phyloP scores from a whole-genome alignment of 805 yeast species.

The Ogataea pignaliae region DNA sequence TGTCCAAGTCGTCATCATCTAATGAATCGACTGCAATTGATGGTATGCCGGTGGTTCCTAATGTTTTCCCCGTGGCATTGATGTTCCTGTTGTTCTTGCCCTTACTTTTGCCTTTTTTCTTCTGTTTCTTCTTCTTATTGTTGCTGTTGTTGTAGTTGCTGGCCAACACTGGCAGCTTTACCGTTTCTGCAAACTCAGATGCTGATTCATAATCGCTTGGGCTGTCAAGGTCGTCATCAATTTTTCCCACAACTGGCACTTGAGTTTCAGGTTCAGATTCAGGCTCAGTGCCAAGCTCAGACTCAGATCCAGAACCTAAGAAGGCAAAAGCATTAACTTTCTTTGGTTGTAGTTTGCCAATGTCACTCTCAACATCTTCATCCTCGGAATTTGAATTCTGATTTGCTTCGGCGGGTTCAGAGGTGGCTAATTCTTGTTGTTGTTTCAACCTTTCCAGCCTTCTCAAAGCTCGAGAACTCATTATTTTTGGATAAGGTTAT shows the following conservation, averaged over 20 bases:
- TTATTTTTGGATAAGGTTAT: constrained; percentile 15
- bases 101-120: constrained; percentile 14
- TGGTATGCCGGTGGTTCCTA: background rate
- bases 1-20: constrained; percentile 59
- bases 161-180: too few relatives aligned
- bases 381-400: constrained; percentile 1
- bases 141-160: background rate
- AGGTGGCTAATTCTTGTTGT: constrained; percentile 16
- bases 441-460: constrained; percentile 33
- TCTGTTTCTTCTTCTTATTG: constrained; percentile 17
- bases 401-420: constrained; percentile 13
- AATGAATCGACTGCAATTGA: constrained; percentile 17
- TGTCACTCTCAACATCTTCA: constrained; percentile 1
- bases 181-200: background rate
- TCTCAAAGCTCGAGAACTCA: constrained; percentile 48
- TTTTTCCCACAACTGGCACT: background rate
- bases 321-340: constrained; percentile 43
- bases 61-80: too few relatives aligned
- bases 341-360: constrained; percentile 1
- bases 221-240: background rate
- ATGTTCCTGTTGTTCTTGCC: background rate
- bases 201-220: constrained; percentile 1
- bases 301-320: constrained; percentile 30
- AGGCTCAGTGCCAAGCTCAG: constrained; percentile 5
- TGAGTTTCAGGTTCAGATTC: constrained; percentile 6